phyloP scores from a whole-genome alignment of 331 rosid genomes.

The Acacia concinna region DNA sequence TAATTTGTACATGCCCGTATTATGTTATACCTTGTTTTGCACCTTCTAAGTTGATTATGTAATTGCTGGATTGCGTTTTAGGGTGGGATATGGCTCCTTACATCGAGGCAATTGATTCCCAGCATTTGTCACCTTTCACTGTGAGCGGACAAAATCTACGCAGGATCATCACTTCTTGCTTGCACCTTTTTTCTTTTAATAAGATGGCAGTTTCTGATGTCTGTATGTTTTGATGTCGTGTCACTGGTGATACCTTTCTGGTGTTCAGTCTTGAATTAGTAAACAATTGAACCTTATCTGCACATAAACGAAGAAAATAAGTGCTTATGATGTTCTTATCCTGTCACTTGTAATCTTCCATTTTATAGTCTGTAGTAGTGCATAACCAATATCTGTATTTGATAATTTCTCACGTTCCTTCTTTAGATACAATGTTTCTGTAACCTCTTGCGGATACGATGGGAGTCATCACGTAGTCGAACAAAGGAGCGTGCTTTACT shows the following conservation, averaged over 20 bases:
- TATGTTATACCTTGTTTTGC: slow-evolving; percentile 17
- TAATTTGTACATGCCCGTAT: slow-evolving; percentile 26
- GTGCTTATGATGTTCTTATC: slow-evolving; percentile 14
- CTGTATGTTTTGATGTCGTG: neutral
- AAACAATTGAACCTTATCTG: slow-evolving; percentile 27
- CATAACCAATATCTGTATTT: slow-evolving; percentile 9
- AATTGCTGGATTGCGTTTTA: slow-evolving; percentile 42
- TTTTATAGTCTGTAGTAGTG: slow-evolving; percentile 4
- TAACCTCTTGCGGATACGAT: slow-evolving; percentile 77
- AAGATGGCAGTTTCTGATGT: slow-evolving; percentile 17
- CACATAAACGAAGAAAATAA: neutral
- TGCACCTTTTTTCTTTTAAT: neutral
- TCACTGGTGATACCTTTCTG: neutral
- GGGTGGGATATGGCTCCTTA: slow-evolving; percentile 99
- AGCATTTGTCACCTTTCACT: slow-evolving; percentile 55
- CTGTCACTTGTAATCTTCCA: slow-evolving; percentile 3
- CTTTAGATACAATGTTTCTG: slow-evolving; percentile 64
- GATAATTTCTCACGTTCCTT: slow-evolving; percentile 12
- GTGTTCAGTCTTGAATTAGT: neutral
- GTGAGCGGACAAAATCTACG: slow-evolving; percentile 50
- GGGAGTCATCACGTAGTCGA: slow-evolving; percentile 91
- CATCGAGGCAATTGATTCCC: slow-evolving; percentile 89
- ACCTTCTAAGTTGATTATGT: slow-evolving; percentile 17
- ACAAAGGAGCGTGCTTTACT: slow-evolving; percentile 87
- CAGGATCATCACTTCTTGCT: slow-evolving; percentile 7